phyloP scores from a whole-genome alignment of 306 rosid genomes.

The Oxytropis ochrocephala region DNA sequence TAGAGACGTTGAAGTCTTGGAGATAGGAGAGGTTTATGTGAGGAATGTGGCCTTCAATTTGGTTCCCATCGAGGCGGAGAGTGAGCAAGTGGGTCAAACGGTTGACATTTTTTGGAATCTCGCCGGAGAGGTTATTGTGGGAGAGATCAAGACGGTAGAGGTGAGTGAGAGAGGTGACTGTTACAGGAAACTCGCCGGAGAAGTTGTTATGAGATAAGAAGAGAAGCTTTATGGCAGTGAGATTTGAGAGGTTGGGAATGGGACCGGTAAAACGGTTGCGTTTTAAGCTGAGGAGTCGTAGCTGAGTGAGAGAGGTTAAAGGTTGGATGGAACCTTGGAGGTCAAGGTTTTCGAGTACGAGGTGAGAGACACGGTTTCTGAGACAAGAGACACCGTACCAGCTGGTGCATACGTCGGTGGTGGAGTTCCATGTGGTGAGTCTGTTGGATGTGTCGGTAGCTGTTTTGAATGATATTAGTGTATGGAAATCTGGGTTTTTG shows the following conservation, averaged over 20 bases:
- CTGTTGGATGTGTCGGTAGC: constrained; percentile 39
- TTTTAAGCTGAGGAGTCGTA: constrained; percentile 77
- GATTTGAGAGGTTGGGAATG: constrained; percentile 58
- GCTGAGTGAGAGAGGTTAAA: constrained; percentile 46
- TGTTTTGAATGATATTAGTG: constrained; percentile 56
- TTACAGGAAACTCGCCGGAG: constrained; percentile 53
- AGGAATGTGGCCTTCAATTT: constrained; percentile 48
- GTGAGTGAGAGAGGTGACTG: constrained; percentile 39
- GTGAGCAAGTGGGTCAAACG: constrained; percentile 57
- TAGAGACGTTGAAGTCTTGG: constrained; percentile 62
- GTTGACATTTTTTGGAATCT: constrained; percentile 43
- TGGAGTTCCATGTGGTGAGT: constrained; percentile 61
- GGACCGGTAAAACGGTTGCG: constrained; percentile 53
- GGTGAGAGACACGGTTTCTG: constrained; percentile 51
- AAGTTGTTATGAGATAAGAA: constrained; percentile 58
- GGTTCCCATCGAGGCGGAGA: constrained; percentile 52
- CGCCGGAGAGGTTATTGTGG: constrained; percentile 54
- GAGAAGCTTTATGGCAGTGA: constrained; percentile 53
- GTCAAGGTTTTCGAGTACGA: constrained; percentile 57
- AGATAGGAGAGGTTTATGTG: constrained; percentile 37
- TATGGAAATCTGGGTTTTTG: constrained; percentile 31
- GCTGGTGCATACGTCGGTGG: constrained; percentile 50
- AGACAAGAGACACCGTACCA: constrained; percentile 64
- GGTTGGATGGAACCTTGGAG: constrained; percentile 50
- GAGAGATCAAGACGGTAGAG: constrained; percentile 86